Base-by-base conservation (phyloP, 805 yeast genomes). In the Candida gorgasii region DNA sequence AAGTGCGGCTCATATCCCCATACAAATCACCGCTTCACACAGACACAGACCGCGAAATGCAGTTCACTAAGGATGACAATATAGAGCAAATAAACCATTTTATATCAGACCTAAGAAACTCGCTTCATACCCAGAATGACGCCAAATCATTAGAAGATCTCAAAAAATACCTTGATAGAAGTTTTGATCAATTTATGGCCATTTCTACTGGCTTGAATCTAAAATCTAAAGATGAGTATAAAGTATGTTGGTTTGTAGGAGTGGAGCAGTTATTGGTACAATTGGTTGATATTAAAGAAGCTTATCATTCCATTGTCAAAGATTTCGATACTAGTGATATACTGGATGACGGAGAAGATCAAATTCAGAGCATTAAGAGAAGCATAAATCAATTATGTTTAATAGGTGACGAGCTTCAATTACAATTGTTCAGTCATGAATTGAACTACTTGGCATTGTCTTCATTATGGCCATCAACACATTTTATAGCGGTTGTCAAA, bases 201-300 rank as follows among this genome's bases (percentile, higher is more conserved):
- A 22, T 34, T 13, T 34, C 37, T 34, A 15, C 37, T 3, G 19
- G 28, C 9, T 20, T 34, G 9, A n/a, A 14, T 22, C 16, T 17
- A 3, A 34, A 34, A 15, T 22, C 37, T 4, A 14, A 23, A 8
- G 37, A 34, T 34, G 37, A 20, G 8, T 34, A 34, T 34, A 34
- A 34, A 22, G 37, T 34, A 11, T 34, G 37, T 22, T 34, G 37
- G 37, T 34, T 22, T 22, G 17, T 34, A 23, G 37, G 37, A 14
- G 28, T 34, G 4, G 28, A 23, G 4, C 27, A 23, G 11, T 15
- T 34, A 8, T 15, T 34, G 12, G 13, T 13, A 15, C 29, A 22
- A 22, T 23, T 34, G 23, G 28, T 34, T n/a, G 8, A 11, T 8
- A 11, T 34, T 15, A 34, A 34, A 19, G 8, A 27, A 5, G 5